Conservation (phyloP, 1,284 basidiomycete species). For the Pisolithus thermaeus region DNA sequence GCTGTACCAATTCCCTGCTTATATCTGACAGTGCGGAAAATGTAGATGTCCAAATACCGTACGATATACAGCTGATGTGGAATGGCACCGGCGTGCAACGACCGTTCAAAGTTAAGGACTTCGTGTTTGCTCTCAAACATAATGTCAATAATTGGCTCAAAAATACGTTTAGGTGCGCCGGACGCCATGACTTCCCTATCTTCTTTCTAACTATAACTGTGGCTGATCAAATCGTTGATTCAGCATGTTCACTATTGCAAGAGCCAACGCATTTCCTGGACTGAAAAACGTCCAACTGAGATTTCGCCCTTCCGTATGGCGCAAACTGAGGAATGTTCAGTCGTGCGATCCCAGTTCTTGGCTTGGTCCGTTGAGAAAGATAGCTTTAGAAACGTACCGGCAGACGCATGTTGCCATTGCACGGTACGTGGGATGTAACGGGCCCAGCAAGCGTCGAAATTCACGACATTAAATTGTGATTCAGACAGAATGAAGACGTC, state of each 20-base stretch:
- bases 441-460: conserved; percentile 12
- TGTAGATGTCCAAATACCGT: conserved; percentile 27
- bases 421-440: conserved; percentile 35
- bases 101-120: conserved; percentile 18
- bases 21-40: not conserved
- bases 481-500: conserved; percentile 18
- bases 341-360: conserved; percentile 20
- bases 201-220: not conserved
- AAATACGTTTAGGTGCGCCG: conserved; percentile 19
- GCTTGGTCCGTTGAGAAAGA: conserved; percentile 18
- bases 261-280: conserved; percentile 33
- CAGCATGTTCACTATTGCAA: conserved; percentile 39
- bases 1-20: not conserved
- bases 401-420: conserved; percentile 53
- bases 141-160: conserved; percentile 29
- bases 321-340: conserved; percentile 21
- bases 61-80: conserved; percentile 22
- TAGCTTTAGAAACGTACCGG: conserved; percentile 38
- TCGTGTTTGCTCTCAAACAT: conserved; percentile 28
- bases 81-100: conserved; percentile 13
- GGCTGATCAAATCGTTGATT: not conserved
- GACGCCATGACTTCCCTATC: not conserved
- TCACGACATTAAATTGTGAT: conserved; percentile 12
- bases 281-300: conserved; percentile 16
- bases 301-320: conserved; percentile 20